Percentiles rank a stretch among this genome's conserved stretches.
Evolutionary conservation across 208 protist genomes (phyloP).

Genomic region (Wallacemonas sp.): DNA sequence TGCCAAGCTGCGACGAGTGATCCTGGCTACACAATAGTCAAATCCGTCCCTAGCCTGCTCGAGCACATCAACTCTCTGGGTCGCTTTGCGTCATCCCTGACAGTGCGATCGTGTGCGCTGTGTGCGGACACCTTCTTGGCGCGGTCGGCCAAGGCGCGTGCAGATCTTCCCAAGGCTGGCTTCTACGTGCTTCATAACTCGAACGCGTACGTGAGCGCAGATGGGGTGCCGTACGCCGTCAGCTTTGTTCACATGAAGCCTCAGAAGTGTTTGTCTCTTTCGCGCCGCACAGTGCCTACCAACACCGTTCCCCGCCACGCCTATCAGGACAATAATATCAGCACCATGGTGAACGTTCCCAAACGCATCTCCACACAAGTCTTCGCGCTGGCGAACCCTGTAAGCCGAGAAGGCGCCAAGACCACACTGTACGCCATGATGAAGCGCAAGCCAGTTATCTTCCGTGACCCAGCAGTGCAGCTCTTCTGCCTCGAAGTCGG

Average conservation of each 20-base stretch:
- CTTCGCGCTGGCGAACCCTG: slow-evolving; percentile 72
- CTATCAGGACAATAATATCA: slow-evolving; percentile 29
- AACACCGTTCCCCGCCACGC: slow-evolving; percentile 51
- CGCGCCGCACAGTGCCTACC: slow-evolving; percentile 28
- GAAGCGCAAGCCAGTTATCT: slow-evolving; percentile 69
- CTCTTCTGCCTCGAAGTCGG: slow-evolving; percentile 53
- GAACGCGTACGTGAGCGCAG: slow-evolving; percentile 83
- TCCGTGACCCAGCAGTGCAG: slow-evolving; percentile 57
- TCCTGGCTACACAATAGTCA: slow-evolving; percentile 54
- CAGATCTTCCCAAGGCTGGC: slow-evolving; percentile 39
- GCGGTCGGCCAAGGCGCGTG: slow-evolving; percentile 48
- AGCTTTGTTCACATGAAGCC: slow-evolving; percentile 68
- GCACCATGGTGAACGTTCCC: slow-evolving; percentile 28
- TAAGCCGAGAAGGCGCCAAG: slow-evolving; percentile 78
- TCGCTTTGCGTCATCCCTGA: slow-evolving; percentile 69
- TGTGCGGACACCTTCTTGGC: slow-evolving; percentile 53
- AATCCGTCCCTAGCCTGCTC: slow-evolving; percentile 48
- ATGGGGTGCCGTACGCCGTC: slow-evolving; percentile 85
- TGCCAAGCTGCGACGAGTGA: slow-evolving; percentile 75
- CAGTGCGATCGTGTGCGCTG: slow-evolving; percentile 60
- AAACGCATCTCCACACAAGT: slow-evolving; percentile 59
- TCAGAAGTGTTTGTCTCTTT: slow-evolving; percentile 60
- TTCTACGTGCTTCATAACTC: slow-evolving; percentile 60
- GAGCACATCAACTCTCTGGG: slow-evolving; percentile 62
- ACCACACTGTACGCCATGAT: slow-evolving; percentile 66